Evolutionary conservation across 352 stramenopile species (phyloP), one percentile per base, ranked within the genome.

Genomic region (Saprolegnia diclina): DNA sequence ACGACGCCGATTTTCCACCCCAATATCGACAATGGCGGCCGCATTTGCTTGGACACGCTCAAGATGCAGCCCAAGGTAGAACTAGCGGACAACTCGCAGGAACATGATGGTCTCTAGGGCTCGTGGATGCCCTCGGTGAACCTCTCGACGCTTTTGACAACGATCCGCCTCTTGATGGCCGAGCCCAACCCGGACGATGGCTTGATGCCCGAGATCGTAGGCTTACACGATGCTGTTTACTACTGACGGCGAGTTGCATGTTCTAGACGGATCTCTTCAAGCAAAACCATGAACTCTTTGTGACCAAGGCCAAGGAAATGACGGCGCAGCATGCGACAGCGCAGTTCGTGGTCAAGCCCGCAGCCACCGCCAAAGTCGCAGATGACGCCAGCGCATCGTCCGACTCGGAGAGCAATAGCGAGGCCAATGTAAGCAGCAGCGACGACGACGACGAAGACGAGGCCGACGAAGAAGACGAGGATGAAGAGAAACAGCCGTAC

Each of bases 51-150:
- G 5, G 89, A 97, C 72, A 95, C 87, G 14, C 83, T 96, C 59
- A 97, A 97, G 76, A 95, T 93, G 87, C 87, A 91, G 65, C 89
- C 89, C 19, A 91, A 93, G 78, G 84, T 88, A 14, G 55, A 40
- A 16, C 3, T 53, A 0, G 16, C 38, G 44, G 19, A 44, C 22
- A 40, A 32, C 56, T 75, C 44, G 18, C 38, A 22, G 11, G n/a
- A 38, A 14, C 46, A 14, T 22, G 13, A 18, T 14, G 10, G 24
- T 32, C 19, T 59, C 42, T 59, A 91, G 81, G 90, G 90, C 11
- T 96, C 88, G 24, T 97, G 90, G 90, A 77, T 91, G 26, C 89
- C 90, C n/a, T 96, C 87, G 0, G 90, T 97, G 29, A 97, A 96
- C 71, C 91, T 97, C 56, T 88, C 83, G 55, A 97, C 89, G 19